phyloP scores from a whole-genome alignment of 2,329 filamentous ascomycete species.

The Ceratocystis variospora region DNA sequence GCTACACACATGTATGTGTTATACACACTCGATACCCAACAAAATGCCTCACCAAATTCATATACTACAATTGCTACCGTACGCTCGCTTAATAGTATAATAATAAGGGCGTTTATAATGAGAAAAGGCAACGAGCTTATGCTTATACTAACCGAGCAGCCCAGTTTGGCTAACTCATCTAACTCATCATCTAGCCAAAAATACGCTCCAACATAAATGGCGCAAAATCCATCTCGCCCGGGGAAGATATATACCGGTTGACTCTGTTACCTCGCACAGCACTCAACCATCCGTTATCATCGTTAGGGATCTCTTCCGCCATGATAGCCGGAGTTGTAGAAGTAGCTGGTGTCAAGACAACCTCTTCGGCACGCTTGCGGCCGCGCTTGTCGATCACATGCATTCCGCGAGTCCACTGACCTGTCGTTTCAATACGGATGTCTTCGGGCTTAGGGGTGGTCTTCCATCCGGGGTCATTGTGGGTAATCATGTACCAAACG shows the following conservation, averaged over 20 bases:
- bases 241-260: slow-evolving; percentile 55
- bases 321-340: slow-evolving; percentile 30
- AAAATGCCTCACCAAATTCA: background rate
- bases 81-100: background rate
- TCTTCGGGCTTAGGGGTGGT: slow-evolving; percentile 52
- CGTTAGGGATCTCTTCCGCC: slow-evolving; percentile 47
- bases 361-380: slow-evolving; percentile 36
- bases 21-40: slow-evolving; percentile 13
- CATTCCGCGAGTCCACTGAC: slow-evolving; percentile 92
- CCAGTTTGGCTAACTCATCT: background rate
- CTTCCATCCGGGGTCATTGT: slow-evolving; percentile 45
- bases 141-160: background rate
- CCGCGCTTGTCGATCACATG: slow-evolving; percentile 67
- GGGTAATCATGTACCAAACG: slow-evolving; percentile 62
- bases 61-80: background rate
- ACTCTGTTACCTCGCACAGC: slow-evolving; percentile 63
- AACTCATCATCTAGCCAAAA: slow-evolving; percentile 36
- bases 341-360: slow-evolving; percentile 29
- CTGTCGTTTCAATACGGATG: slow-evolving; percentile 74
- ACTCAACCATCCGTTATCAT: slow-evolving; percentile 65
- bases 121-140: background rate
- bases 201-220: slow-evolving; percentile 50
- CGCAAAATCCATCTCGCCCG: slow-evolving; percentile 54
- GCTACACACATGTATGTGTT: slow-evolving; percentile 1
- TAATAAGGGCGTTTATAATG: background rate